Evolutionary conservation across 208 protist genomes (phyloP).

Genomic region (Trypanosoma vivax): DNA sequence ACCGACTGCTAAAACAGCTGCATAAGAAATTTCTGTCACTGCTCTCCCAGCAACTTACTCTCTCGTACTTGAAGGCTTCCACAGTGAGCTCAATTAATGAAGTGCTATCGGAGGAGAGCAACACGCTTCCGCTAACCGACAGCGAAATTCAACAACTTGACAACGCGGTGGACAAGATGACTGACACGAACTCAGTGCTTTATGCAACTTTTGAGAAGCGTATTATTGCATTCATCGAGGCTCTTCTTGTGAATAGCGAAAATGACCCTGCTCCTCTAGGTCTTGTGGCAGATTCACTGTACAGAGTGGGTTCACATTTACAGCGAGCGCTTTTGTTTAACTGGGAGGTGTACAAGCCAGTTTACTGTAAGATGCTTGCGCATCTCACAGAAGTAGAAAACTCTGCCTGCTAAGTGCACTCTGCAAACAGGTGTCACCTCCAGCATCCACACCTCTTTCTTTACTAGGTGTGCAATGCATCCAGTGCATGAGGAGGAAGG

Average conservation of each 20-base stretch:
- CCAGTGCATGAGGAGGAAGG: no score
- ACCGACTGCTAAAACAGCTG: constrained; percentile 34
- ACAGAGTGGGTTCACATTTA: constrained; percentile 27
- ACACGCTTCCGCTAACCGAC: constrained; percentile 25
- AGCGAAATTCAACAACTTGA: constrained; percentile 35
- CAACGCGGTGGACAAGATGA: constrained; percentile 74
- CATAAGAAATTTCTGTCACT: constrained; percentile 48
- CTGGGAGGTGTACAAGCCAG: constrained; percentile 68
- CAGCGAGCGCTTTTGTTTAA: constrained; percentile 48
- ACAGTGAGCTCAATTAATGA: constrained; percentile 38
- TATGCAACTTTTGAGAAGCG: constrained; percentile 71
- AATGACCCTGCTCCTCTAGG: constrained; percentile 39
- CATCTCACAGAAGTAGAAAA: constrained; percentile 1
- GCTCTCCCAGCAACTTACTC: constrained; percentile 44
- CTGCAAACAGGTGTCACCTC: no score
- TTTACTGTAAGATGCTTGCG: constrained; percentile 42
- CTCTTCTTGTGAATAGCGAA: constrained; percentile 22
- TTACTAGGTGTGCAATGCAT: no score
- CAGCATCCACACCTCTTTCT: no score
- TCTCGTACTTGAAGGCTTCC: constrained; percentile 52
- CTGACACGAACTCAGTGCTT: constrained; percentile 54
- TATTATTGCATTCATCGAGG: constrained; percentile 32
- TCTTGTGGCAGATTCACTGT: constrained; percentile 49
- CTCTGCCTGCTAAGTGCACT: no score
- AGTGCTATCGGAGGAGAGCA: constrained; percentile 18